phyloP scores from a whole-genome alignment of 495 filamentous ascomycete genomes.

The Lentithecium fluviatile region DNA sequence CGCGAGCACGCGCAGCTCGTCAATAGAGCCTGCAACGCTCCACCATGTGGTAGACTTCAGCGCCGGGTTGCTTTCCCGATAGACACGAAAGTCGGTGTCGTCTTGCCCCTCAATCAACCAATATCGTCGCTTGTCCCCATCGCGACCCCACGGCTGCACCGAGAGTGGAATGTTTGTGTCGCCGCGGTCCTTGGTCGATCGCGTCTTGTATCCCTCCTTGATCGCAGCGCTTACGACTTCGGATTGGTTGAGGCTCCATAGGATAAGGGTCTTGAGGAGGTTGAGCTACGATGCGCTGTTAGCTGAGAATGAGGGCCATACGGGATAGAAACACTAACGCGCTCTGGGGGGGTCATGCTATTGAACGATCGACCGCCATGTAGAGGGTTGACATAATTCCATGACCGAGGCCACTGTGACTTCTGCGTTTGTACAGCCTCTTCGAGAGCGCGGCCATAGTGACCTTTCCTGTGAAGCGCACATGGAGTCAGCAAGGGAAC shows the following conservation, averaged over 20 bases:
- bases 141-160: constrained; percentile 90
- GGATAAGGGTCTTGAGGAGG: constrained; percentile 74
- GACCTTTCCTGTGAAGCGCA: constrained; percentile 60
- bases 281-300: constrained; percentile 57
- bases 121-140: constrained; percentile 87
- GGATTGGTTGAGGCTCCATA: constrained; percentile 90
- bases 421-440: constrained; percentile 86
- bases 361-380: constrained; percentile 74
- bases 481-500: constrained; percentile 18
- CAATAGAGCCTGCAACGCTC: constrained; percentile 85
- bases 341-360: constrained; percentile 72
- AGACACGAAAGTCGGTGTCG: constrained; percentile 92
- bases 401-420: constrained; percentile 83
- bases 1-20: constrained; percentile 73
- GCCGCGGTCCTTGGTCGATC: constrained; percentile 73
- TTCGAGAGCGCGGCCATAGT: constrained; percentile 89
- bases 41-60: constrained; percentile 81
- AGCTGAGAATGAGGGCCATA: constrained; percentile 9
- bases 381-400: constrained; percentile 83
- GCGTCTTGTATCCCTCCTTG: constrained; percentile 80
- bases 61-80: constrained; percentile 85
- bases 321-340: constrained; percentile 57
- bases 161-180: constrained; percentile 91
- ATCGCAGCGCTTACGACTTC: constrained; percentile 77
- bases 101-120: constrained; percentile 92